Base-by-base conservation (phyloP, 2,329 filamentous ascomycete species). In the Colletotrichum lini region DNA sequence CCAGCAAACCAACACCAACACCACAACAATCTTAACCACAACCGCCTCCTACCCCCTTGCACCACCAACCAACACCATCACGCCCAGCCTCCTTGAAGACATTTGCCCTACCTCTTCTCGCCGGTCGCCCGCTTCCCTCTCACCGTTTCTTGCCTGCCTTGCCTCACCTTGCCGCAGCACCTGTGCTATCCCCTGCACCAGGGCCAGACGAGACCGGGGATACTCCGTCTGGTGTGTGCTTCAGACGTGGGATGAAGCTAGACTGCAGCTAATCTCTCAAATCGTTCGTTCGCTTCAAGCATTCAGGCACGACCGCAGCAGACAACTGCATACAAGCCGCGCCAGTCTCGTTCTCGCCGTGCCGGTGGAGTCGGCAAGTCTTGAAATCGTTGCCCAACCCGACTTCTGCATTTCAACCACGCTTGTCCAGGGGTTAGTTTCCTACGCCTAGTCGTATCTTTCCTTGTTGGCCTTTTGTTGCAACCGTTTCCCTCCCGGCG, bases 211-310 rank as follows among this genome's bases (percentile, higher is more conserved):
- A 63, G 65, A 3, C 60, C 21, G 30, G 47, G 58, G 65, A 69
- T 49, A 42, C 63, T 57, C 60, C 67, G 64, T 70, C 67, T 67
- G 57, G 44, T 70, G 64, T 70, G 63, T 40, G n/a, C 67, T 59
- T 67, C 57, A 67, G 49, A 58, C 56, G 57, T 67, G 64, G 57
- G 68, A 71, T 50, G 64, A 71, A 62, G 68, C 64, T 71, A 71
- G 64, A 16, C 50, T 53, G 64, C 68, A 45, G 52, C 64, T 71
- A 67, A 62, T 71, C 53, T 23, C 35, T 42, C 35, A 42, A 42
- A 16, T n/a, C 13, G 2, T 68, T 68, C 52, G 66, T 58, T 65
- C 65, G 26, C 56, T 52, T 23, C 13, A 3, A 7, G 23, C n/a
- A 23, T 49, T 62, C 38, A 61, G 64, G 44, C 67, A 66, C 64